phyloP scores from a whole-genome alignment of 163 green algal species.

The Chlamydomonas reinhardtii region DNA sequence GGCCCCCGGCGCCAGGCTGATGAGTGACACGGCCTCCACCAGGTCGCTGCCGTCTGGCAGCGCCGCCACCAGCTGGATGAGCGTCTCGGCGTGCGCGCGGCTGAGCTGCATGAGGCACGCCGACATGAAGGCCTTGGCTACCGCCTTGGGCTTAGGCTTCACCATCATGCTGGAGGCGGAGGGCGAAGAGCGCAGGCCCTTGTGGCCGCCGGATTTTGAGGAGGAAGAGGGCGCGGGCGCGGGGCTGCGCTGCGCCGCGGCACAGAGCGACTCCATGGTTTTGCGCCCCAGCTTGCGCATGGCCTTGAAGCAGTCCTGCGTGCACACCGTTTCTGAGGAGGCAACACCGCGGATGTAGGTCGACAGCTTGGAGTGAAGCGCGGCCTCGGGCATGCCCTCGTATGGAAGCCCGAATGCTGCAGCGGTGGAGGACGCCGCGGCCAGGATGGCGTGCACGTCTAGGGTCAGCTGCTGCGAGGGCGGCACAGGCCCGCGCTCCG shows the following conservation, averaged over 20 bases:
- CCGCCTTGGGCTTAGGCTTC: neutral
- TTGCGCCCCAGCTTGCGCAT: constrained; percentile 48
- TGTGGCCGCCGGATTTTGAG: neutral
- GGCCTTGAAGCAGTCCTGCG: constrained; percentile 42
- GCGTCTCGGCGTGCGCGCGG: constrained; percentile 7
- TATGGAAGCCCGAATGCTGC: constrained; percentile 31
- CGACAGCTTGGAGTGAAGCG: constrained; percentile 30
- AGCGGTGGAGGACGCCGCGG: constrained; percentile 22
- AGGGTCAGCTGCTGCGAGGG: constrained; percentile 35
- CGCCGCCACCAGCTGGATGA: constrained; percentile 13
- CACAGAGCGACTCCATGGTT: constrained; percentile 4
- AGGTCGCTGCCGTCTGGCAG: constrained; percentile 22
- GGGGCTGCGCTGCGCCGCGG: neutral
- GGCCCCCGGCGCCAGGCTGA: constrained; percentile 18
- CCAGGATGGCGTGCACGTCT: constrained; percentile 29
- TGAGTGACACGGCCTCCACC: constrained; percentile 27
- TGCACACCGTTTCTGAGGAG: constrained; percentile 9
- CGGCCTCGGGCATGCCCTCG: constrained; percentile 33
- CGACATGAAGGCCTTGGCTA: constrained; percentile 44
- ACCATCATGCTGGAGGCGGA: neutral
- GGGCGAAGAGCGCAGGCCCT: neutral
- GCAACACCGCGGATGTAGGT: constrained; percentile 39
- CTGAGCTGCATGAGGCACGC: constrained; percentile 39
- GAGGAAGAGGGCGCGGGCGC: neutral
- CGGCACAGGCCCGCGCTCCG: constrained; percentile 2